Evolutionary conservation across 768 basidiomycete species (phyloP), one percentile per base, ranked within the genome.

Genomic region (Crassisporium funariophilum): DNA sequence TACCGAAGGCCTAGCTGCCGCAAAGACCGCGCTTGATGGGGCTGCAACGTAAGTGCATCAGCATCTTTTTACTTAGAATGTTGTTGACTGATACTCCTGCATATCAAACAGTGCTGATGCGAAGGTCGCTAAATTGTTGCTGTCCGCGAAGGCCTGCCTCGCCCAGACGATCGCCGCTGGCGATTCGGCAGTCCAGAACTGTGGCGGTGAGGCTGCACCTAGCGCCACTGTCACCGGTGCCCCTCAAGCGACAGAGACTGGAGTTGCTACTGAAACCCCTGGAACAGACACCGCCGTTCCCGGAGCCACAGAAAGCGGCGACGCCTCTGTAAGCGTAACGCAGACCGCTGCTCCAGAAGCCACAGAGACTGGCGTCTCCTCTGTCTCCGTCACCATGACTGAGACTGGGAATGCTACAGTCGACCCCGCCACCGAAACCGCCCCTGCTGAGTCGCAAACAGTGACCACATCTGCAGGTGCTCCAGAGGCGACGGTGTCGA

Each of bases 1-100:
- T 33, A 45, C 43, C 24, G 44, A 25, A 3, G 51, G 47, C 1
- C 44, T 56, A 11, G 23, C 22, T 5, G n/a, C n/a, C 11, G 41
- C 51, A 13, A 39, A 46, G 11, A 42, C 46, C n/a, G 47, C 44
- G 25, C 45, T 56, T 6, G 38, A 20, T 7, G 24, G 24, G 2
- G 13, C 37, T 8, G 13, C 9, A 8, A 27, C 41, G 50, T 44
- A 44, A 41, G 41, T 35, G 13, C n/a, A 17, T 46, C 5, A 43
- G 11, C 40, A n/a, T n/a, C n/a, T n/a, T n/a, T n/a, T n/a, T n/a
- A n/a, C 29, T 13, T 8, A 4, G 20, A 38, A 23, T 31, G 16
- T 23, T 17, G 22, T 21, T n/a, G 21, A 17, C 17, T 15, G 25
- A 5, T 16, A 31, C n/a, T 39, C n/a, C 7, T 4, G 20, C 35